Conservation (phyloP, 495 filamentous ascomycete species). For the Penicillium dipodomyicola region DNA sequence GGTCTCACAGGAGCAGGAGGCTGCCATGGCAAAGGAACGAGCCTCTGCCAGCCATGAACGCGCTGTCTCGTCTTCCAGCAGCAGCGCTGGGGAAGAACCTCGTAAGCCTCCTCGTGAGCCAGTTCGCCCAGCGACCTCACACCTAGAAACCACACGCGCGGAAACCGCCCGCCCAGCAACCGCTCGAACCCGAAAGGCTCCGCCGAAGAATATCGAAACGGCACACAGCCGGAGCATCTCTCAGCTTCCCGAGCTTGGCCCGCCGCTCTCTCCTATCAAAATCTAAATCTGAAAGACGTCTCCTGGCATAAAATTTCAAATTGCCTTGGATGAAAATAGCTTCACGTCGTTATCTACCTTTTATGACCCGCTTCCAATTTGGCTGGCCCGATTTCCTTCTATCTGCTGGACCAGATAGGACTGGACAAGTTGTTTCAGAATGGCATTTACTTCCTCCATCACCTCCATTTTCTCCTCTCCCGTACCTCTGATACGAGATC, state of each 20-base stretch:
- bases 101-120: not conserved
- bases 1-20: conserved; percentile 27
- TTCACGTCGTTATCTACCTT: not conserved
- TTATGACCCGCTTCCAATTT: conserved; percentile 9
- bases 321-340: not conserved
- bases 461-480: not conserved
- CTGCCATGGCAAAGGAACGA: conserved; percentile 13
- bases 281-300: conserved; percentile 40
- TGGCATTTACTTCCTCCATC: conserved; percentile 3
- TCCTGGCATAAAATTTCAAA: not conserved
- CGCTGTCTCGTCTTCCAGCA: conserved; percentile 64
- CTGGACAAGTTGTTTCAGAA: conserved; percentile 15
- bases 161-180: conserved; percentile 30
- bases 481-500: conserved; percentile 1
- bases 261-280: conserved; percentile 70
- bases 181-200: conserved; percentile 35
- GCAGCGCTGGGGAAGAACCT: conserved; percentile 38
- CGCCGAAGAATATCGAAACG: conserved; percentile 41
- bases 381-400: conserved; percentile 24
- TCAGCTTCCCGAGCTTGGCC: conserved; percentile 62
- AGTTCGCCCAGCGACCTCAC: not conserved
- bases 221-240: conserved; percentile 42
- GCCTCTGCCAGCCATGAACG: conserved; percentile 48
- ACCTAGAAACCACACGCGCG: not conserved
- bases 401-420: conserved; percentile 10